phyloP scores from a whole-genome alignment of 495 filamentous ascomycete species.

The Neurospora terricola region DNA sequence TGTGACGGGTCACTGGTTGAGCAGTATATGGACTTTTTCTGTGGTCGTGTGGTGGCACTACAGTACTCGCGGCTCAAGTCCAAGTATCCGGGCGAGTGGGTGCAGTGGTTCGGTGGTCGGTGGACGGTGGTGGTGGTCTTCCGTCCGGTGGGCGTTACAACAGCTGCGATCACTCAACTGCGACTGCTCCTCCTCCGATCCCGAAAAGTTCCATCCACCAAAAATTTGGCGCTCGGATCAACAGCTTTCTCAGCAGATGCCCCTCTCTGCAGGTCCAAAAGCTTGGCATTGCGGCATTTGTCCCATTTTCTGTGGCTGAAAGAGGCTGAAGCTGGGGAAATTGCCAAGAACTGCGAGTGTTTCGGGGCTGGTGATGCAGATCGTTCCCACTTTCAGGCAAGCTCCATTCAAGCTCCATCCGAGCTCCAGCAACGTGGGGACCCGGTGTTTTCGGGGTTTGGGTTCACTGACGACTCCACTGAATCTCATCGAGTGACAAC shows the following conservation, averaged over 20 bases:
- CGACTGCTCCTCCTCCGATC: conserved; percentile 1
- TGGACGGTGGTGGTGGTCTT: background rate
- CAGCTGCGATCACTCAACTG: background rate
- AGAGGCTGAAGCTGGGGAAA: background rate
- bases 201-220: conserved; percentile 20
- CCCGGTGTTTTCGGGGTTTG: background rate
- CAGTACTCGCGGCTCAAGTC: background rate
- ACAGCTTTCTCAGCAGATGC: background rate
- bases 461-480: background rate
- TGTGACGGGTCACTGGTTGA: background rate
- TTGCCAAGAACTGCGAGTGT: background rate
- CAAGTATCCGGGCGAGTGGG: background rate
- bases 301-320: background rate
- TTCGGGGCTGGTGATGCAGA: background rate
- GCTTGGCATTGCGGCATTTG: background rate
- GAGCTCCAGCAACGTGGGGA: background rate
- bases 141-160: background rate
- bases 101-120: background rate
- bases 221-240: conserved; percentile 10
- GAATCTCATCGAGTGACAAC: background rate
- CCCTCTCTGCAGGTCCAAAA: background rate
- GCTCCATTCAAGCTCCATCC: background rate
- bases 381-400: background rate
- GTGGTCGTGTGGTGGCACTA: background rate
- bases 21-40: background rate